phyloP scores from a whole-genome alignment of 257 asterid species.

The Gardenia jasminoides region DNA sequence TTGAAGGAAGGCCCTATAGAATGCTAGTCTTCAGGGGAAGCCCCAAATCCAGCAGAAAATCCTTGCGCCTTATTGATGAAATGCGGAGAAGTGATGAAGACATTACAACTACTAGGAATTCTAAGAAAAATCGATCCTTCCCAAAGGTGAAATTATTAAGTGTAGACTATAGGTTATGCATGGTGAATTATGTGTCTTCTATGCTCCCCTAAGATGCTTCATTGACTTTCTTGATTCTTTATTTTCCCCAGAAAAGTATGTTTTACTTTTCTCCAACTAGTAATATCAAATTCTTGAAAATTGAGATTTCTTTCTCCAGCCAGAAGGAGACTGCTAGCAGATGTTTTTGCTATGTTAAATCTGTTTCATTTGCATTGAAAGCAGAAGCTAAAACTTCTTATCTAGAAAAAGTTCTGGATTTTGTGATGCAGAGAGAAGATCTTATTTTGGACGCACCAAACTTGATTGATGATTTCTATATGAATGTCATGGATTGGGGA shows the following conservation, averaged over 20 bases:
- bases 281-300: neutral
- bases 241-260: neutral
- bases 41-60: constrained; percentile 59
- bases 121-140: constrained; percentile 38
- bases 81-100: constrained; percentile 46
- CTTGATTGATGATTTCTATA: constrained; percentile 53
- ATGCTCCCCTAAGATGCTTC: neutral
- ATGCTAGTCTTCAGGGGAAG: constrained; percentile 92
- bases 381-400: no score
- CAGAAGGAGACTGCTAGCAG: neutral
- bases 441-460: constrained; percentile 57
- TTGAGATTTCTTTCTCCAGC: neutral
- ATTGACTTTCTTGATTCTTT: neutral
- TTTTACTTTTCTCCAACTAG: neutral
- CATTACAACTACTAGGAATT: neutral
- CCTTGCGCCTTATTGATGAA: constrained; percentile 48
- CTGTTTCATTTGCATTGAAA: no score
- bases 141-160: constrained; percentile 44
- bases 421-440: constrained; percentile 42
- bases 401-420: neutral
- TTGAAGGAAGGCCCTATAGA: constrained; percentile 72
- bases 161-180: neutral
- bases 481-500: constrained; percentile 77
- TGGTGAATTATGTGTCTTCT: neutral
- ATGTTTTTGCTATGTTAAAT: no score